These are phyloP conservation scores for Fusarium sp. DNA, from an alignment of 2,329 filamentous ascomycete species.

Conservation along the genomic window DNA sequence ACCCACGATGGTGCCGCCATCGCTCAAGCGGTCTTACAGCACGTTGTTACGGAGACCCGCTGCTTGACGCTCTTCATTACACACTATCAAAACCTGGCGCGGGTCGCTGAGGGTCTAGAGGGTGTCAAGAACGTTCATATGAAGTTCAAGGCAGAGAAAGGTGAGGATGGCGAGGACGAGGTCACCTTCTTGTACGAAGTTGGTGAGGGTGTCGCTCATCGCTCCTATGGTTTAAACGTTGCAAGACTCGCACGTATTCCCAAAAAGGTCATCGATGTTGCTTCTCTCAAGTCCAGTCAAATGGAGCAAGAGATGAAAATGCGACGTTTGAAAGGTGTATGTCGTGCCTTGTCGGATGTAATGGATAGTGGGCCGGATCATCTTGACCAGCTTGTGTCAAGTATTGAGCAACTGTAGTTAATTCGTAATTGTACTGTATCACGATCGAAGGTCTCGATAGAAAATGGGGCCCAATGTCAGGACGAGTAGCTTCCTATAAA, in stretches of 20 bases:
- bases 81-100: conserved; percentile 89
- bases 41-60: conserved; percentile 79
- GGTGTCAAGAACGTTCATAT: conserved; percentile 92
- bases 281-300: conserved; percentile 81
- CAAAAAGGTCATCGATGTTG: conserved; percentile 80
- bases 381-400: conserved; percentile 66
- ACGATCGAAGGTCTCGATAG: not conserved
- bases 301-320: conserved; percentile 80
- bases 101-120: conserved; percentile 76
- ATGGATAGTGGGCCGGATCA: conserved; percentile 56
- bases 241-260: conserved; percentile 88
- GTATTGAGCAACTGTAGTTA: conserved; percentile 70
- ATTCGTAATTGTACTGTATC: conserved; percentile 11
- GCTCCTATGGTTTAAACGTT: conserved; percentile 95
- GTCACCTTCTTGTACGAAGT: conserved; percentile 97
- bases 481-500: conserved; percentile 22
- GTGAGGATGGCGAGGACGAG: conserved; percentile 72
- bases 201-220: conserved; percentile 89
- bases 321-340: conserved; percentile 69
- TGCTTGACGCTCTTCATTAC: conserved; percentile 96
- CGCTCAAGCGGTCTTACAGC: conserved; percentile 88
- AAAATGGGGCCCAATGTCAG: conserved; percentile 18
- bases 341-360: conserved; percentile 59
- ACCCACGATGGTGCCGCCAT: conserved; percentile 98
- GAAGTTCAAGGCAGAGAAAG: conserved; percentile 74